Evolutionary conservation across 2,329 filamentous ascomycete species (phyloP).

Genomic region (Furcasterigmium sp.): DNA sequence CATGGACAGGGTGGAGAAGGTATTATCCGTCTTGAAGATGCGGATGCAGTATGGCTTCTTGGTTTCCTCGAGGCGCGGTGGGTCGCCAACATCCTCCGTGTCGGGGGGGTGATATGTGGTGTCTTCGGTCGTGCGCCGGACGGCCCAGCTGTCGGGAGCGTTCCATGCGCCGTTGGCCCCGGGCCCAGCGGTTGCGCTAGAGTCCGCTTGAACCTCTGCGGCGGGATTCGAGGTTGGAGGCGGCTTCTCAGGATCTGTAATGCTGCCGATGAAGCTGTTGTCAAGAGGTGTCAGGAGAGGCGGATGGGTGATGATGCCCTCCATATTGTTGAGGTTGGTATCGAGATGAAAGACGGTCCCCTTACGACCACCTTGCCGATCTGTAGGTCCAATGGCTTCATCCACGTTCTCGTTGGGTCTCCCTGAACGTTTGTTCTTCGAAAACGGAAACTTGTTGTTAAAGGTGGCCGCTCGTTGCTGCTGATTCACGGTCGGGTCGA

Average conservation of each 20-base stretch:
- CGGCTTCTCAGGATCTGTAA: constrained; percentile 37
- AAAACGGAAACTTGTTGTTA: constrained; percentile 59
- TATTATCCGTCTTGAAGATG: constrained; percentile 89
- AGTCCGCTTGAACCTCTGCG: constrained; percentile 8
- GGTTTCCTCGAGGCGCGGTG: constrained; percentile 69
- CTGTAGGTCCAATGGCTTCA: constrained; percentile 56
- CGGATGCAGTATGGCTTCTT: constrained; percentile 82
- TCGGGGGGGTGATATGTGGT: constrained; percentile 52
- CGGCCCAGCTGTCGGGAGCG: constrained; percentile 94
- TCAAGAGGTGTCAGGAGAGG: constrained; percentile 68
- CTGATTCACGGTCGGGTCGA: constrained; percentile 21
- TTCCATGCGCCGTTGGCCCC: constrained; percentile 65
- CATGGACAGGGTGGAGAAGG: constrained; percentile 88
- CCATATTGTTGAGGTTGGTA: constrained; percentile 85
- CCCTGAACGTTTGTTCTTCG: constrained; percentile 46
- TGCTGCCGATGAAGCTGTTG: constrained; percentile 39
- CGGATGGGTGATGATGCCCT: constrained; percentile 75
- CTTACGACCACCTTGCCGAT: constrained; percentile 42
- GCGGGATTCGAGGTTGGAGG: constrained; percentile 13
- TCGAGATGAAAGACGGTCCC: constrained; percentile 72
- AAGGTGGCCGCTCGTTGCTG: constrained; percentile 38
- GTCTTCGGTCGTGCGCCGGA: constrained; percentile 68
- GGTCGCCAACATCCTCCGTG: constrained; percentile 61
- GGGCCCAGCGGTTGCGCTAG: constrained; percentile 19
- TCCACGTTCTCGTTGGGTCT: constrained; percentile 47